Evolutionary conservation across 129 eudicot species (phyloP).

Genomic region (Flaveria sonorensis): DNA sequence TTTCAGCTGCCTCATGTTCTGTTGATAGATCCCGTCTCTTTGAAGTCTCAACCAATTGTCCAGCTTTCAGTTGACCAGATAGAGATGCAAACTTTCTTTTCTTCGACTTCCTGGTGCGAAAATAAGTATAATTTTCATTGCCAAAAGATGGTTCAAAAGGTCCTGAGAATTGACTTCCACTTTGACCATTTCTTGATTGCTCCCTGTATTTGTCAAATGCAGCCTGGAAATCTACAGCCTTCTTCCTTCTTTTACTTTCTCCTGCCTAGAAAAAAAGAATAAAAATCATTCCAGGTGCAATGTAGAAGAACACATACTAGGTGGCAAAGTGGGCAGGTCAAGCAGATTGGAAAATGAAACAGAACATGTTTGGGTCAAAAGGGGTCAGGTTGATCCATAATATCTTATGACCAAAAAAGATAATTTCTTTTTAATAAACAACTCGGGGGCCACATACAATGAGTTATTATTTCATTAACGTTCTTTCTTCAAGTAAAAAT

Average conservation of each 20-base stretch:
- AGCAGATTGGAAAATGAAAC: not conserved
- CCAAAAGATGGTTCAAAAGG: slow-evolving; percentile 42
- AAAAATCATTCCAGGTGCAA: not conserved
- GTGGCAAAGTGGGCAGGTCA: not conserved
- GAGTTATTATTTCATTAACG: not conserved
- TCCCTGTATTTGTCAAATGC: slow-evolving; percentile 44
- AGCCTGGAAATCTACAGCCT: slow-evolving; percentile 23
- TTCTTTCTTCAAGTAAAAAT: not conserved
- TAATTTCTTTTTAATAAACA: not conserved
- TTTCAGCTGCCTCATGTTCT: slow-evolving; percentile 33
- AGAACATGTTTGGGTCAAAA: not conserved
- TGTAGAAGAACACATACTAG: slow-evolving; percentile 15
- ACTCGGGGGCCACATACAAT: not conserved
- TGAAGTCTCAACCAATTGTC: slow-evolving; percentile 39
- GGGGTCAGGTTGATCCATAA: not conserved
- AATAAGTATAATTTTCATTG: slow-evolving; percentile 52
- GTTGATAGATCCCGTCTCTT: slow-evolving; percentile 35
- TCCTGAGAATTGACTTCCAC: slow-evolving; percentile 29
- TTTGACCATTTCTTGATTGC: slow-evolving; percentile 44
- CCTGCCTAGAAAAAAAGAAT: slow-evolving; percentile 37
- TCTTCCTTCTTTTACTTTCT: slow-evolving; percentile 33
- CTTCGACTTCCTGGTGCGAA: slow-evolving; percentile 57
- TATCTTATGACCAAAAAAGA: not conserved
- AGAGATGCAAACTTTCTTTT: slow-evolving; percentile 51
- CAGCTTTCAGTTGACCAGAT: slow-evolving; percentile 41